These are phyloP conservation scores for Calonectria pauciramosa DNA, from an alignment of 2,329 filamentous ascomycete genomes.

Conservation along the genomic window DNA sequence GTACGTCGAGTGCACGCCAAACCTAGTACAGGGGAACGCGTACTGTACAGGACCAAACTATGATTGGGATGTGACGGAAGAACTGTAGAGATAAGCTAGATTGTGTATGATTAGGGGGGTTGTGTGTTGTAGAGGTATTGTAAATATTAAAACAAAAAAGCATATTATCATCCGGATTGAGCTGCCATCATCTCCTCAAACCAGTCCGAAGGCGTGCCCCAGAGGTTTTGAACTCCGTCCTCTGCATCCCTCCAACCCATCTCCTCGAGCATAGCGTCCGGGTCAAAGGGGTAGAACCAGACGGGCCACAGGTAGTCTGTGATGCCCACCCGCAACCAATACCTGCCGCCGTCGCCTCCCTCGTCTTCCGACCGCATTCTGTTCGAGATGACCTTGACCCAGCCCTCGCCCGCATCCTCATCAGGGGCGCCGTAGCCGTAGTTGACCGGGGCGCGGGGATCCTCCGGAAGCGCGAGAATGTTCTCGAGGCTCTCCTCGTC, in stretches of 20 bases:
- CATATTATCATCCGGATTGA: not conserved
- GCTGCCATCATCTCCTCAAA: conserved; percentile 17
- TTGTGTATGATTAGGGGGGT: not conserved
- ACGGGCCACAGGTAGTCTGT: conserved; percentile 27
- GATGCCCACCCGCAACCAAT: conserved; percentile 34
- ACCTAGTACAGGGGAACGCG: no score
- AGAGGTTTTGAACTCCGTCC: conserved; percentile 34
- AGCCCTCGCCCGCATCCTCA: conserved; percentile 15
- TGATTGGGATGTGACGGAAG: no score
- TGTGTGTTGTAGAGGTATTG: not conserved
- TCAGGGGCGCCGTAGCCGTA: conserved; percentile 5
- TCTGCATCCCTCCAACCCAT: conserved; percentile 29
- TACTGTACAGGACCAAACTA: no score
- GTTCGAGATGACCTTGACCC: conserved; percentile 35
- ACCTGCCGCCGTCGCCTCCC: conserved; percentile 33
- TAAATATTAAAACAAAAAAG: no score
- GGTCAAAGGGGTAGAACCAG: conserved; percentile 24
- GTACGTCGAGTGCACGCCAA: no score
- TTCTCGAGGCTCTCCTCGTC: conserved; percentile 40
- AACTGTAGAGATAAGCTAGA: no score
- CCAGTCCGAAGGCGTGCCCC: conserved; percentile 27
- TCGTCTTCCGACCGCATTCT: conserved; percentile 23
- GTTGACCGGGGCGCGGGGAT: conserved; percentile 22
- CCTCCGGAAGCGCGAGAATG: conserved; percentile 38
- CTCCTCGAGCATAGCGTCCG: not conserved